Evolutionary conservation across 2,329 filamentous ascomycete genomes (phyloP), one percentile per base, ranked within the genome.

Genomic region (Ambrosiella xylebori): DNA sequence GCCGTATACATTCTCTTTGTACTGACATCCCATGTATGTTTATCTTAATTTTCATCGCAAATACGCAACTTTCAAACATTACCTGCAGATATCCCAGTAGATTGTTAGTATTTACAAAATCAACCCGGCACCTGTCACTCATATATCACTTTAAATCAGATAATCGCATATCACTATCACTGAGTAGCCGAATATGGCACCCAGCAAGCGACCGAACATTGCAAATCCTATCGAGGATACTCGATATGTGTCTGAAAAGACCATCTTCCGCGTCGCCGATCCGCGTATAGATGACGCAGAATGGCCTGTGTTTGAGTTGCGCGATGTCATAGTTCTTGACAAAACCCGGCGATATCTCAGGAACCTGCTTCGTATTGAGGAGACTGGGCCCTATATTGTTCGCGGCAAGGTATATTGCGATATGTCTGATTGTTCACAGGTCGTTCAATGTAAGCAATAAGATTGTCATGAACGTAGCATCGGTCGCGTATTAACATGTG

Each of bases 281-380:
- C 66, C 65, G 49, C 64, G 64, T 3, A 61, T 65, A 7, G 55
- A 63, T 11, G 65, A 63, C 41, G 61, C 79, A 63, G 69, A 79
- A 13, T 85, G 80, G 74, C 79, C 81, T 2, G 75, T 75, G 54
- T 86, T 85, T 65, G 71, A 79, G 5, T 71, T 88, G 47, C 72
- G 66, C 54, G 75, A 86, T 65, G 82, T 77, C 41, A 73, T 77
- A 15, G 74, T 87, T n/a, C 75, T 78, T 61, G 69, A 71, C 54
- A 73, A 70, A 52, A 73, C 81, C 63, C 76, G 78, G 37, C 68
- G 68, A 36, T 74, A 74, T n/a, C 66, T 79, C 2, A 78, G 76
- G 36, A 85, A 79, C 64, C 74, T 85, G 4, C 73, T 88, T 3
- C 68, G 79, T 52, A 79, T 83, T 2, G 76, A 78, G 63, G 67